Base-by-base conservation (phyloP, 2,329 filamentous ascomycete species). In the Tolypocladium sp. region DNA sequence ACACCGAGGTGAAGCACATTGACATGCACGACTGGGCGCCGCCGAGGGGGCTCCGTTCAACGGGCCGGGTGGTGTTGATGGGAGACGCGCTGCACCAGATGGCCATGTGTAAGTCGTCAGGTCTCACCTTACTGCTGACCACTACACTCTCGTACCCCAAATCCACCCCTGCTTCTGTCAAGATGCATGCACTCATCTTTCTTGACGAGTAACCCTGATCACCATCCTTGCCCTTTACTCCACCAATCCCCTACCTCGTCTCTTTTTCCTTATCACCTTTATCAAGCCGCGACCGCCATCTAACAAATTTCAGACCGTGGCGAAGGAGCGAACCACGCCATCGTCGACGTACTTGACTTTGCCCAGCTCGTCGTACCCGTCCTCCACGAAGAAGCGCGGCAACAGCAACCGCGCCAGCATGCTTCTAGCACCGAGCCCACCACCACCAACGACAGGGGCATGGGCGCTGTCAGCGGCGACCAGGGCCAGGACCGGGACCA, bases 41-140 rank as follows among this genome's bases (percentile, higher is more conserved):
- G 1, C 69, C 72, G 1, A 65, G 63, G 4, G 69, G 67, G 1
- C 59, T 75, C 6, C 75, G 72, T 52, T 70, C 72, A 0, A 69
- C 67, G 8, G 78, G 77, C 0, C 71, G 73, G 2, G 76, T 75
- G 0, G 74, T 79, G 0, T 63, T 85, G 1, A 73, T 82, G 59
- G 82, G 82, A 0, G 82, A 85, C 66, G 77, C 82, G 0, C 73
- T 82, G 3, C 82, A 85, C 66, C 75, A 79, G 0, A 85, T 85
- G 82, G 78, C 79, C 0, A 84, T 84, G 82, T 84, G 80, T 84
- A 75, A 68, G 80, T 51, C 30, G 30, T 33, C 30, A n/a, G n/a
- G 8, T 33, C 30, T 33, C 30, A 9, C 30, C 30, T 8, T 33
- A 8, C 30, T 9, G 13, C 44, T 17, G 25, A 27, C 22, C 12